phyloP scores from a whole-genome alignment of 106 monocot genomes.

The Platanthera zijinensis region DNA sequence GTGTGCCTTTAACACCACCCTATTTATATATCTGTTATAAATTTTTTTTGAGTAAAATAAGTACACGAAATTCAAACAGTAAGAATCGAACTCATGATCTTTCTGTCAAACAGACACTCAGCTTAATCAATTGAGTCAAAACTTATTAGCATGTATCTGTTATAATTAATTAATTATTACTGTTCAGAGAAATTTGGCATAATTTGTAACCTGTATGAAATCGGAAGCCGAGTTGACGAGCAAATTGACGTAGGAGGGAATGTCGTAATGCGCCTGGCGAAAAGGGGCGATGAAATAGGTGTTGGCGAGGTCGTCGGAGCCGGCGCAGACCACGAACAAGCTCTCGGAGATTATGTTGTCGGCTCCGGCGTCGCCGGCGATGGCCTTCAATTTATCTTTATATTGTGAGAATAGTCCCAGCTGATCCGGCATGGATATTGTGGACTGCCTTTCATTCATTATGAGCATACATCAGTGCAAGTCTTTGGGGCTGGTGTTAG shows the following conservation, averaged over 20 bases:
- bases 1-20: no score
- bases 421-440: slow-evolving; percentile 29
- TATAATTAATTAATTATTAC: background rate
- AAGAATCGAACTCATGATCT: no score
- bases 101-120: no score
- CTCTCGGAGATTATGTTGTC: slow-evolving; percentile 19
- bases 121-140: no score
- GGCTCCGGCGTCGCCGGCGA: slow-evolving; percentile 29
- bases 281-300: slow-evolving; percentile 37
- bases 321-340: slow-evolving; percentile 15
- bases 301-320: slow-evolving; percentile 36
- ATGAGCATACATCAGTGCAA: no score
- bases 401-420: slow-evolving; percentile 35
- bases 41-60: no score
- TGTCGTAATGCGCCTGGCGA: slow-evolving; percentile 16
- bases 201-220: slow-evolving; percentile 18
- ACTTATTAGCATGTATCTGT: no score
- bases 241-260: slow-evolving; percentile 33
- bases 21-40: no score
- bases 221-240: slow-evolving; percentile 7
- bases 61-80: no score
- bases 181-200: background rate
- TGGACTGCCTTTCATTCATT: background rate
- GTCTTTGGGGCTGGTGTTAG: no score
- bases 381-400: slow-evolving; percentile 21